Percentiles rank a stretch among this genome's conserved stretches.
phyloP scores from a whole-genome alignment of 768 basidiomycete species.

The Gymnopilus dilepis region DNA sequence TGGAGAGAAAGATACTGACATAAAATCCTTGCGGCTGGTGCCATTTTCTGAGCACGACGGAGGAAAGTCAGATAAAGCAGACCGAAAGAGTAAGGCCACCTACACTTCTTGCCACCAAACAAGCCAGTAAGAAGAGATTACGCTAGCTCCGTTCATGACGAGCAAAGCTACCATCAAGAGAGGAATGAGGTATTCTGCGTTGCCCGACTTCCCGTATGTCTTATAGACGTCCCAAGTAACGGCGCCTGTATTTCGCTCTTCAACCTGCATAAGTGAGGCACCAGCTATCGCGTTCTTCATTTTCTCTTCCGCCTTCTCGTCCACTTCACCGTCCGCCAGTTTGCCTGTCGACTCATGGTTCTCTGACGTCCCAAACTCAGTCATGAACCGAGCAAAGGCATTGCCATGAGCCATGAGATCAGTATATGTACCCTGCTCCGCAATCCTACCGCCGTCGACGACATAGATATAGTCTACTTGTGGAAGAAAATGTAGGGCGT shows the following conservation, averaged over 20 bases:
- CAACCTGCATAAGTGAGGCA: constrained; percentile 75
- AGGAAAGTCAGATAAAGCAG: constrained; percentile 14
- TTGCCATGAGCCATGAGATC: constrained; percentile 69
- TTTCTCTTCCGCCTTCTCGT: constrained; percentile 41
- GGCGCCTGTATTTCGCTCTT: constrained; percentile 83
- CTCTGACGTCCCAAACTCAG: constrained; percentile 76
- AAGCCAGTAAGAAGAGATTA: constrained; percentile 83
- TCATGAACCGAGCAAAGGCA: constrained; percentile 75
- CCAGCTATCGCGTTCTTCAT: constrained; percentile 47
- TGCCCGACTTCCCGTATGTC: constrained; percentile 72
- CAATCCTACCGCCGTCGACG: constrained; percentile 75
- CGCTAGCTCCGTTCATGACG: constrained; percentile 70
- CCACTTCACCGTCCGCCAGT: constrained; percentile 38
- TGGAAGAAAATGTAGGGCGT: constrained; percentile 89
- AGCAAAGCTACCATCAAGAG: constrained; percentile 63
- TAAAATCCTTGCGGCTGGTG: constrained; percentile 69
- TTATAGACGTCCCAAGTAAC: constrained; percentile 60
- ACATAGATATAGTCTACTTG: constrained; percentile 87
- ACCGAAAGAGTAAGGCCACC: not conserved
- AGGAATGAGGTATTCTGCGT: constrained; percentile 69
- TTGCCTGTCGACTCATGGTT: constrained; percentile 53
- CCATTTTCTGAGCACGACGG: constrained; percentile 50
- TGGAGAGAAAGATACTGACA: constrained; percentile 43
- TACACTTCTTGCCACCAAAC: constrained; percentile 82
- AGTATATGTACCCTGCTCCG: constrained; percentile 79